These are phyloP conservation scores for Fusarium marasasianum DNA, from an alignment of 2,329 filamentous ascomycete genomes.

Conservation along the genomic window DNA sequence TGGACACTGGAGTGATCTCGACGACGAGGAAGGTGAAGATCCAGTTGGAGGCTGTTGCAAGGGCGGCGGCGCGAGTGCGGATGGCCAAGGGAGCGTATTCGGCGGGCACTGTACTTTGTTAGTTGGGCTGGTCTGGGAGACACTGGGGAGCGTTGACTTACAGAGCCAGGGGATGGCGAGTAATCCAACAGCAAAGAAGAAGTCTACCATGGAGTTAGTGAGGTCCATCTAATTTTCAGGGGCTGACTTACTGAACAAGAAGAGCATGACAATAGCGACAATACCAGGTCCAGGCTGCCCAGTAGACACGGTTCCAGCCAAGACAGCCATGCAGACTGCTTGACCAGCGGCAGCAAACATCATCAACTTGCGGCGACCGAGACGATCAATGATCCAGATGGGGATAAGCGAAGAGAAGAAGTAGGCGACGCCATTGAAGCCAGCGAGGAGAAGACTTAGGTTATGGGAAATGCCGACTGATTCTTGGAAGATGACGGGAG, in stretches of 20 bases:
- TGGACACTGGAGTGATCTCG: slow-evolving; percentile 51
- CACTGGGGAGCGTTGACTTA: slow-evolving; percentile 12
- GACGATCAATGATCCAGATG: slow-evolving; percentile 50
- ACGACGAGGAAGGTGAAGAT: slow-evolving; percentile 51
- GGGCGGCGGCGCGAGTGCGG: slow-evolving; percentile 50
- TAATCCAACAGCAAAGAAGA: slow-evolving; percentile 54
- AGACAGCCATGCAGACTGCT: slow-evolving; percentile 55
- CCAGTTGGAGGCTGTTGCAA: slow-evolving; percentile 52
- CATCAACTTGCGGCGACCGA: slow-evolving; percentile 68
- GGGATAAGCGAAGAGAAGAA: slow-evolving; percentile 44
- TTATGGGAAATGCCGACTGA: slow-evolving; percentile 55
- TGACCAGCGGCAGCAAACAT: slow-evolving; percentile 55
- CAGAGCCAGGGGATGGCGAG: slow-evolving; percentile 52
- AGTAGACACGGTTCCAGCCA: slow-evolving; percentile 55
- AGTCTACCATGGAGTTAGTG: slow-evolving; percentile 36
- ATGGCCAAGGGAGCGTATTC: slow-evolving; percentile 55
- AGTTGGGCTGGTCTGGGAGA: background rate
- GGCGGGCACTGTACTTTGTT: slow-evolving; percentile 47
- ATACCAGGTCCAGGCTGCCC: slow-evolving; percentile 51
- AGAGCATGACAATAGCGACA: slow-evolving; percentile 56
- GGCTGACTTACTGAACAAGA: slow-evolving; percentile 46
- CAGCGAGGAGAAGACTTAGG: slow-evolving; percentile 61
- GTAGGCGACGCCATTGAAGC: slow-evolving; percentile 58
- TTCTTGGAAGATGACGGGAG: slow-evolving; percentile 56
- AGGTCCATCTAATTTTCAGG: rapidly evolving